Conservation (phyloP, 2,329 filamentous ascomycete genomes). For the Fusarium citri region DNA sequence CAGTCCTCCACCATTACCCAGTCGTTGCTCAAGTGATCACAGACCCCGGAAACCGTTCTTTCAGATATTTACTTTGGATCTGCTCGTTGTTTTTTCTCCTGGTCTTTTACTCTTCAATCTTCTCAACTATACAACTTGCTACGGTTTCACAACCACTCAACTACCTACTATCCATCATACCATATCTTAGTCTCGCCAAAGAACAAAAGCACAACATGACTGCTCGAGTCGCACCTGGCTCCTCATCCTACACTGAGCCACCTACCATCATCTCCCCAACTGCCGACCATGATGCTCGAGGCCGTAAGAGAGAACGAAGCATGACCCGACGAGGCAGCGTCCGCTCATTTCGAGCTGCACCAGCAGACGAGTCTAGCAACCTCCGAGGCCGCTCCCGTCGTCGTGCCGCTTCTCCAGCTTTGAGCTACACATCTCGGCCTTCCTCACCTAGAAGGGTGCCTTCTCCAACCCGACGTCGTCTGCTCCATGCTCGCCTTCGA, state of each 20-base stretch:
- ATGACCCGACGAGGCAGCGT: slow-evolving; percentile 50
- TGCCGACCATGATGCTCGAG: slow-evolving; percentile 50
- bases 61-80: slow-evolving; percentile 4
- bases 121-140: slow-evolving; percentile 6
- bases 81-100: background rate
- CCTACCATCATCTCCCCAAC: slow-evolving; percentile 36
- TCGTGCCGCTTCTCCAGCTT: slow-evolving; percentile 53
- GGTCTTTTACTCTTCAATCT: background rate
- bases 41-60: slow-evolving; percentile 11
- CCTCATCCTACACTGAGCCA: slow-evolving; percentile 42
- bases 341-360: slow-evolving; percentile 47
- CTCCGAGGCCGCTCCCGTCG: slow-evolving; percentile 56
- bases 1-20: slow-evolving; percentile 15
- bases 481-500: slow-evolving; percentile 56
- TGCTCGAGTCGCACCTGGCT: slow-evolving; percentile 35
- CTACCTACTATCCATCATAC: background rate
- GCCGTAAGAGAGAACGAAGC: slow-evolving; percentile 56
- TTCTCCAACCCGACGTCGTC: slow-evolving; percentile 56
- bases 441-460: slow-evolving; percentile 51
- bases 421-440: slow-evolving; percentile 48
- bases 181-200: background rate
- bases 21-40: slow-evolving; percentile 31
- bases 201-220: slow-evolving; percentile 42
- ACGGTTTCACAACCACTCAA: slow-evolving; percentile 10
- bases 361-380: slow-evolving; percentile 56